Percentiles rank a stretch among this genome's conserved stretches.
Evolutionary conservation across 169 alveolate species (phyloP).

Genomic region (Eimeria sp.): DNA sequence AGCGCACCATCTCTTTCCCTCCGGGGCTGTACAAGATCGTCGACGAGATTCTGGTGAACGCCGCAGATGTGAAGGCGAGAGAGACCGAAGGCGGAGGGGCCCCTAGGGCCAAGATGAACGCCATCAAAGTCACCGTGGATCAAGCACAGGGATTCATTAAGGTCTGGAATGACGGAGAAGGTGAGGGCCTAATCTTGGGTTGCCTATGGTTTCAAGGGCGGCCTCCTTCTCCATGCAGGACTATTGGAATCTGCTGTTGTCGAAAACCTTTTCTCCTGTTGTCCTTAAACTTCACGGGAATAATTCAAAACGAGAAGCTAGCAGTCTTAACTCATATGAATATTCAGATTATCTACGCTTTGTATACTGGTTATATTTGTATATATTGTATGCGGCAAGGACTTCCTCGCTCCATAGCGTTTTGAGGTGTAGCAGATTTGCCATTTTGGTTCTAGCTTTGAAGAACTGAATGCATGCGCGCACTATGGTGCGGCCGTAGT

Average conservation of each 20-base stretch:
- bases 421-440: no score
- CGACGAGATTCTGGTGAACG: slow-evolving; percentile 99
- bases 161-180: slow-evolving; percentile 92
- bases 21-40: slow-evolving; percentile 99
- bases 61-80: slow-evolving; percentile 98
- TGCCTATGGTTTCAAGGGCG: background rate
- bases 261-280: no score
- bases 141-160: slow-evolving; percentile 88
- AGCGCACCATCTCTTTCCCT: slow-evolving; percentile 91
- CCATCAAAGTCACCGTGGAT: slow-evolving; percentile 91
- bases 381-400: no score
- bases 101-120: slow-evolving; percentile 89
- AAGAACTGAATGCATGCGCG: background rate
- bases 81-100: slow-evolving; percentile 88
- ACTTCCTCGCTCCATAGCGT: no score
- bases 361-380: no score
- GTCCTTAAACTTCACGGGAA: no score
- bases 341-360: no score
- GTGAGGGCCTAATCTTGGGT: slow-evolving; percentile 42
- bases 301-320: no score
- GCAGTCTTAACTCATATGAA: no score
- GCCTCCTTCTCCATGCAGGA: no score
- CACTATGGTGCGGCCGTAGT: background rate
- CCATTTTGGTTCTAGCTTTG: background rate
- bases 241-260: no score